Evolutionary conservation across 2,329 filamentous ascomycete genomes (phyloP).

Genomic region (Colletotrichum spaethianum): DNA sequence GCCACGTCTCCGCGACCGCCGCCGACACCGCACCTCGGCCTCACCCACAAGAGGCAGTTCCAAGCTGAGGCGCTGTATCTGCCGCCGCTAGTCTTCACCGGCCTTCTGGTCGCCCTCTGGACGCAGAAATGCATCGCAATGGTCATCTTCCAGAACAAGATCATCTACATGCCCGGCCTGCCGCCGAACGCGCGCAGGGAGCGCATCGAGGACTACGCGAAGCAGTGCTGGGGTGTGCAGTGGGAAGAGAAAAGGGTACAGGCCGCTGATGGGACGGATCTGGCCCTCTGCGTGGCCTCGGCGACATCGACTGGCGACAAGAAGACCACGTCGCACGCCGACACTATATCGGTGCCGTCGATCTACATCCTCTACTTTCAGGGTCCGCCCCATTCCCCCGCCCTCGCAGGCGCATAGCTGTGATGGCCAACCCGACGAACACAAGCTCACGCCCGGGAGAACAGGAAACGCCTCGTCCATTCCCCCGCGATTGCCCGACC

Average conservation of each 20-base stretch:
- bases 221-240: slow-evolving; percentile 70
- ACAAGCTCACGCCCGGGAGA: slow-evolving; percentile 27
- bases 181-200: slow-evolving; percentile 80
- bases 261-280: slow-evolving; percentile 75
- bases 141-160: slow-evolving; percentile 83
- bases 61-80: slow-evolving; percentile 64
- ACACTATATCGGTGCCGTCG: slow-evolving; percentile 44
- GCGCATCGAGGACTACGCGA: slow-evolving; percentile 74
- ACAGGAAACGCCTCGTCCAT: slow-evolving; percentile 72
- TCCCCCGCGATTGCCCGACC: slow-evolving; percentile 69
- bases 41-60: slow-evolving; percentile 48
- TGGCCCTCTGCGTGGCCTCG: slow-evolving; percentile 72
- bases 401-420: background rate
- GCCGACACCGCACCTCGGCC: slow-evolving; percentile 28
- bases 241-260: slow-evolving; percentile 77
- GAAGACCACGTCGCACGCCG: slow-evolving; percentile 31
- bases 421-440: slow-evolving; percentile 28
- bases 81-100: slow-evolving; percentile 76
- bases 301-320: slow-evolving; percentile 46
- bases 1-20: slow-evolving; percentile 40
- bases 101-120: slow-evolving; percentile 76
- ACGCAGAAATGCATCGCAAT: slow-evolving; percentile 80
- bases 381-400: slow-evolving; percentile 53
- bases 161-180: slow-evolving; percentile 85
- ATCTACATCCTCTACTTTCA: slow-evolving; percentile 72